Base-by-base conservation (phyloP, 176 grass and related monocot species). In the Panicum miliaceum region DNA sequence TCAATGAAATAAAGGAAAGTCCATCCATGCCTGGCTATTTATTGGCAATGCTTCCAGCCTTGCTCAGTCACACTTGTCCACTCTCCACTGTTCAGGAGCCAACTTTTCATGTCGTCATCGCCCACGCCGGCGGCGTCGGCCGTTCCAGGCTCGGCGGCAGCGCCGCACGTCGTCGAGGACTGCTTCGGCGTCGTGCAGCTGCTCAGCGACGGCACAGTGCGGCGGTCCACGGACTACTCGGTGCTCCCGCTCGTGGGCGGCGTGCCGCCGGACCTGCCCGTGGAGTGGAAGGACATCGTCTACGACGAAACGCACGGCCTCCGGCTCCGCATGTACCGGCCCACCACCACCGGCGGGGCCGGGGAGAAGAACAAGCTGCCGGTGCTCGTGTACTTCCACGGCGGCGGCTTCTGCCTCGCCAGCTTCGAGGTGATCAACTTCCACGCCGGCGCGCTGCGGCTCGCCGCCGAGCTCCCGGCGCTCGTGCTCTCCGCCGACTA, bases 401-500 rank as follows among this genome's bases (percentile, higher is more conserved):
- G 82, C 78, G 91, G 91, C 27, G 88, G 88, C 73, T 93, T 90
- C 81, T 90, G 87, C 87, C n/a, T 88, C 42, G 82, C 25, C 15
- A 85, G 84, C 59, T 84, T 58, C 67, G 75, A 79, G 43, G 3
- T 84, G 50, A 7, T 37, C 20, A 48, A 56, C 73, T 78, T 71
- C 85, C 88, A 93, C 41, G 43, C 54, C 32, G 75, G 60, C 68
- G 71, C 65, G 58, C 77, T 90, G 60, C 88, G 91, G 23, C 81
- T 93, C 84, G 81, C 88, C 60, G 64, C 67, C 91, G 85, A 85
- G 38, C 87, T 89, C 70, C 64, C 79, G 9, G 45, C 54, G 45
- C 16, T 94, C 40, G 91, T 94, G 16, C 82, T 93, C 42, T 87
- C 94, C 45, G 76, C 89, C 4, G 84, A 96, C 85, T 93, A 96